Evolutionary conservation across 306 rosid species (phyloP).

Genomic region (Vigna angularis): DNA sequence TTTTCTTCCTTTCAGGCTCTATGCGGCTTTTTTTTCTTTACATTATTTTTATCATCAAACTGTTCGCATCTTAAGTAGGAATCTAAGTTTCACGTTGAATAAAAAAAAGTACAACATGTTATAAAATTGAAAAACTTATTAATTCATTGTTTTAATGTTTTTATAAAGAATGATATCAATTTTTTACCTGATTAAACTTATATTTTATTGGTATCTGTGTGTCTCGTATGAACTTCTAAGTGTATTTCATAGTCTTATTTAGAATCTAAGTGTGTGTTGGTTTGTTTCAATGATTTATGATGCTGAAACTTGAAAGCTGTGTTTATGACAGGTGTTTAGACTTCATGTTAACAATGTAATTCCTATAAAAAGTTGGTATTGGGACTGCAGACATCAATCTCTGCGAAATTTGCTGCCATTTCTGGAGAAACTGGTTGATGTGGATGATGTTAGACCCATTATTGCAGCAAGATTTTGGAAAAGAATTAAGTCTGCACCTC

Average conservation of each 20-base stretch:
- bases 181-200: too few relatives aligned
- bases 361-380: constrained; percentile 89
- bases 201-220: too few relatives aligned
- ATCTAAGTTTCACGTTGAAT: too few relatives aligned
- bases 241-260: too few relatives aligned
- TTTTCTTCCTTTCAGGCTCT: background rate
- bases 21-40: background rate
- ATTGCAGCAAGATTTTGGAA: constrained; percentile 65
- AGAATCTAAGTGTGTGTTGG: background rate
- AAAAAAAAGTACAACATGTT: too few relatives aligned
- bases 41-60: too few relatives aligned
- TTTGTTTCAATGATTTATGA: background rate
- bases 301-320: constrained; percentile 38
- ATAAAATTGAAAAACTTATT: too few relatives aligned
- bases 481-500: constrained; percentile 48
- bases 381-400: constrained; percentile 74
- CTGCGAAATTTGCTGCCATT: constrained; percentile 78
- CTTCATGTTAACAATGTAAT: constrained; percentile 90
- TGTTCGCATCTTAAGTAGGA: too few relatives aligned
- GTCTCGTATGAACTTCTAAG: too few relatives aligned
- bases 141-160: too few relatives aligned
- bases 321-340: constrained; percentile 67
- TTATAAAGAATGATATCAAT: too few relatives aligned
- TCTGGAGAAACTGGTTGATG: constrained; percentile 82
- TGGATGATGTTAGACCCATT: constrained; percentile 84